Evolutionary conservation across 1,139 yeast species (phyloP), one percentile per base, ranked within the genome.

Genomic region (Blastobotrys raffinosifermentans): DNA sequence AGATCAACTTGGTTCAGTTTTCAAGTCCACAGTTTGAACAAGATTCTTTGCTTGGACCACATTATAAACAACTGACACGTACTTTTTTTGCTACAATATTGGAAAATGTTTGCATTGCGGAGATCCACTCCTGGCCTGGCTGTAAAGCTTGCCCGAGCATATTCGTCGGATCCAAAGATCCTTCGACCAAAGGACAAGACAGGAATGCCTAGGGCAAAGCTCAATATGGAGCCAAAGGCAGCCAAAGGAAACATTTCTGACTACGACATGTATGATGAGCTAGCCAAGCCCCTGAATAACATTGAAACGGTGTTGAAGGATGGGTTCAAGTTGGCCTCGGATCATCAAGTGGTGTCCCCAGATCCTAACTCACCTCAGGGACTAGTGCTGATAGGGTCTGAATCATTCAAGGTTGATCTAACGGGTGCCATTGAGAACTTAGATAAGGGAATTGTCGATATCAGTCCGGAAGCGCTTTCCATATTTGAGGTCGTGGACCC

Each of bases 401-500:
- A 81, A 50, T 71, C 79, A 1, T 75, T 75, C 46, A 82, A 80
- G 50, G 68, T 81, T 15, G 71, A 76, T 48, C 59, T 80, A 27
- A 56, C 66, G 16, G 52, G 49, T 34, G 48, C 47, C 17, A 41
- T 58, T 16, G 26, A 41, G 37, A 54, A 67, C 3, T 48, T 63
- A 19, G 63, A 62, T 17, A 42, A 46, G 3, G 68, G 69, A 4
- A 48, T 63, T 16, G 61, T 64, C 3, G 64, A 60, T 29, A 42
- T 64, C 13, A 57, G 54, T 43, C 53, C 58, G 32, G 60, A 58
- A 31, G 57, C 73, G 0, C 60, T 80, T 15, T 67, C 70, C 8
- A 55, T 80, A 2, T 69, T 83, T 38, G 66, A 67, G 27, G 64
- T 76, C 8, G 61, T 80, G 1, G 77, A 79, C 54, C 94, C 94